These are phyloP conservation scores for Thermothielavioides terrestris DNA, from an alignment of 495 filamentous ascomycete species.

Conservation along the genomic window DNA sequence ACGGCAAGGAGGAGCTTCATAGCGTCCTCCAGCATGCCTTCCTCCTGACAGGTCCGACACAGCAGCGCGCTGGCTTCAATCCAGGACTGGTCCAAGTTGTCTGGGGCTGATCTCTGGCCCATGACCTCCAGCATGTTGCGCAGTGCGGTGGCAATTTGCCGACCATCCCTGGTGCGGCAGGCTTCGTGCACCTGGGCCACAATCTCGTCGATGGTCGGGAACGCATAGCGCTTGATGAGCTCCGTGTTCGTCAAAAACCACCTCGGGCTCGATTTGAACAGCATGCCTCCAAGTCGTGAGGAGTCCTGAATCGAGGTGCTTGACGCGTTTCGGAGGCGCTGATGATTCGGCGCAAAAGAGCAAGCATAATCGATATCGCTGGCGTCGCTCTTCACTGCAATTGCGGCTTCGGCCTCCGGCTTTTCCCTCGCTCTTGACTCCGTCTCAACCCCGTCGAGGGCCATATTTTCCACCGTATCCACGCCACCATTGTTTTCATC, in stretches of 20 bases:
- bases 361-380: background rate
- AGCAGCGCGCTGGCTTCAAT: conserved; percentile 29
- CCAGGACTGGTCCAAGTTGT: conserved; percentile 18
- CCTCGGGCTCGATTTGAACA: background rate
- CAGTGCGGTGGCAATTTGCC: conserved; percentile 16
- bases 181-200: conserved; percentile 10
- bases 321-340: background rate
- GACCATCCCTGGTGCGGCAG: conserved; percentile 12
- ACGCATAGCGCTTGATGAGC: background rate
- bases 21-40: conserved; percentile 24
- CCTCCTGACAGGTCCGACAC: conserved; percentile 26
- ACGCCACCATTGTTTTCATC: too few relatives aligned
- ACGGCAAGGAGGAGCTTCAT: conserved; percentile 24
- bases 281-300: background rate
- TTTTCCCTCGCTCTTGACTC: too few relatives aligned
- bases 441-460: too few relatives aligned
- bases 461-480: too few relatives aligned
- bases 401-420: too few relatives aligned
- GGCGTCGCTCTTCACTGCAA: background rate
- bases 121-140: conserved; percentile 15
- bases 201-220: conserved; percentile 13
- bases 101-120: conserved; percentile 12
- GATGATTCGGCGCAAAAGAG: background rate
- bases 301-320: background rate
- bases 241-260: background rate